Evolutionary conservation across 139 green algal genomes (phyloP), one percentile per base, ranked within the genome.

Genomic region (Haematococcus sp.): DNA sequence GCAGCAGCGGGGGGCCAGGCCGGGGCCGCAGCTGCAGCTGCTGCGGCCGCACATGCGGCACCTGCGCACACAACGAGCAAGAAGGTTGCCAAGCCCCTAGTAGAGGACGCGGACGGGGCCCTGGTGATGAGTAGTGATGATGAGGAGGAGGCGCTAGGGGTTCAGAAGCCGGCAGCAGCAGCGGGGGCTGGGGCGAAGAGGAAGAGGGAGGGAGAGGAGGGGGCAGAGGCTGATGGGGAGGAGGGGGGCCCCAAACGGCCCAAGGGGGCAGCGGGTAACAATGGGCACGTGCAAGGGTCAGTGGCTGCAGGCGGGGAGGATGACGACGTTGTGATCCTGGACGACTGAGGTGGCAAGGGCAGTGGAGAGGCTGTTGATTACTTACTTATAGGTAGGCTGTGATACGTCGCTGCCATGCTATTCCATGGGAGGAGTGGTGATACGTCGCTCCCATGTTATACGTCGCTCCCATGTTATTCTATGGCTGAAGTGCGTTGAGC

Each of bases 241-340:
- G 40, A 49, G 7, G 40, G 7, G 40, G 40, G 58, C n/a, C 20
- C 20, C 25, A 65, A 65, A n/a, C 58, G 58, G 20, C 4, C 58
- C 23, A 34, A 34, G 25, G 58, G 4, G 58, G 16, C 3, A n/a
- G 58, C 52, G 25, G 58, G 9, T 22, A n/a, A 65, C 22, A 61
- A 28, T 13, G 52, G 52, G 52, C 52, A 13, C 52, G 46, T 55
- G 46, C 52, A 13, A 35, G 11, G n/a, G 25, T 7, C 40, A 49
- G 40, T 49, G 40, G 40, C 40, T 19, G 40, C 40, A 49, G 40
- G 7, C 7, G 40, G 40, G 40, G 40, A 65, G 3, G 58, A 35
- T 34, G 58, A 35, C 28, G 58, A 65, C 27, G 25, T 65, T 33
- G 25, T 65, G 20, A 65, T 65, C 58, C 25, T 65, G 25, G 58